These are phyloP conservation scores for Erythrophleum fordii DNA, from an alignment of 306 rosid species.

Conservation along the genomic window DNA sequence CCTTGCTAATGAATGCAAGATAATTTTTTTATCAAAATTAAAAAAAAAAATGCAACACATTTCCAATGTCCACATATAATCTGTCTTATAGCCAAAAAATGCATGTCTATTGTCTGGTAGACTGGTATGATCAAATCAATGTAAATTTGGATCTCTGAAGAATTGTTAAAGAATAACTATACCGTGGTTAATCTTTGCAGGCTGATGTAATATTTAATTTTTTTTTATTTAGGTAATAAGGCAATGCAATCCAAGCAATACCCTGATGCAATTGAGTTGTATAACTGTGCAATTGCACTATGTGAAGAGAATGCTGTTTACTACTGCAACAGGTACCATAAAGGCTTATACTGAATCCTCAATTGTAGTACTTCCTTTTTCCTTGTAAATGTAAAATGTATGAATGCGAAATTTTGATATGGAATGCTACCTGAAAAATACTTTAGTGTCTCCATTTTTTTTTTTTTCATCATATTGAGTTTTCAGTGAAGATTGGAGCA, in stretches of 20 bases:
- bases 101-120: conserved; percentile 4
- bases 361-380: conserved; percentile 15
- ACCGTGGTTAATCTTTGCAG: conserved; percentile 25
- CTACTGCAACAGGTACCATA: conserved; percentile 87
- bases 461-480: neutral
- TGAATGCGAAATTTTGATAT: neutral
- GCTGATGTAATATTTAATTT: conserved; percentile 35
- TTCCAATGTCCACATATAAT: conserved; percentile 11
- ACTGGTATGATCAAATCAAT: conserved; percentile 17
- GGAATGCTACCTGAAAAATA: conserved; percentile 1
- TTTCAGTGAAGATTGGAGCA: neutral
- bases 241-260: conserved; percentile 75
- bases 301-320: conserved; percentile 78
- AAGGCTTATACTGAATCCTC: conserved; percentile 26
- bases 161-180: conserved; percentile 17
- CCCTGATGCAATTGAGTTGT: conserved; percentile 76
- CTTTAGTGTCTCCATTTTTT: neutral
- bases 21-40: neutral
- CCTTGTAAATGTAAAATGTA: neutral
- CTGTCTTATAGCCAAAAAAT: neutral
- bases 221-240: conserved; percentile 71
- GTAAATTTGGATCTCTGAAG: conserved; percentile 17
- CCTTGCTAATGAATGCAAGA: neutral
- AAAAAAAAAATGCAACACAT: neutral
- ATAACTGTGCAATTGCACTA: conserved; percentile 76